A percentile compares a stretch with the other conserved stretches of the same genome.
Conservation (phyloP, 2,329 filamentous ascomycete species). For the Colletotrichum musae region DNA sequence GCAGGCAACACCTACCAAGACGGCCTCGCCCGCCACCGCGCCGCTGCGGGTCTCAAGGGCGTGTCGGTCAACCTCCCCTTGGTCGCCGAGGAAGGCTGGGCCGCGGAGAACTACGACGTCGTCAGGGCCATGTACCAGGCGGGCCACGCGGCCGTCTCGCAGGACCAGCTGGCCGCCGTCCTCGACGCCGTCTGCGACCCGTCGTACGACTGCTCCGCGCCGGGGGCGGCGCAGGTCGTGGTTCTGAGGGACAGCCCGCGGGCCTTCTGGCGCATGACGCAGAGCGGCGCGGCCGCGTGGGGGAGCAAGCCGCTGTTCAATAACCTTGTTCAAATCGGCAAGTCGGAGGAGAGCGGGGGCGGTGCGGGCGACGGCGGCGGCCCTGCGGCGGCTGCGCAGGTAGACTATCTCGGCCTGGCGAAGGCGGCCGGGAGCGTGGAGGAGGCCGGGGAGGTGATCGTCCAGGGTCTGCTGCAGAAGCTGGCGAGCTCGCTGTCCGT, state of each 20-base stretch:
- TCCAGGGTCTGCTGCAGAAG: conserved; percentile 16
- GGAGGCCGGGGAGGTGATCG: conserved; percentile 11
- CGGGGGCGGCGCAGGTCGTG: conserved; percentile 9
- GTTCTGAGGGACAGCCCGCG: neutral
- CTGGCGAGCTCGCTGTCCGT: conserved; percentile 17
- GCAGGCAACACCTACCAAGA: conserved; percentile 68
- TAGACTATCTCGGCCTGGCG: conserved; percentile 12
- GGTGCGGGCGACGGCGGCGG: neutral
- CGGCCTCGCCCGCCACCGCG: conserved; percentile 49
- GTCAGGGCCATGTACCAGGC: neutral
- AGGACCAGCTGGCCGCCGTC: conserved; percentile 8
- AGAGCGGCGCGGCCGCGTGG: neutral
- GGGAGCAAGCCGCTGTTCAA: conserved; percentile 17
- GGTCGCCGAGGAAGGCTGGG: conserved; percentile 4
- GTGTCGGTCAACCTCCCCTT: conserved; percentile 18
- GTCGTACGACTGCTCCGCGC: neutral
- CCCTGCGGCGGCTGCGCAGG: neutral
- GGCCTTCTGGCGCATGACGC: conserved; percentile 5
- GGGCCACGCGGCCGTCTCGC: neutral
- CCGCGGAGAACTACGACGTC: neutral
- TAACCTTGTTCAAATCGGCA: conserved; percentile 3
- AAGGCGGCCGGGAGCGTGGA: neutral
- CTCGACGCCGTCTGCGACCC: conserved; percentile 9
- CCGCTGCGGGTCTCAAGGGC: neutral
- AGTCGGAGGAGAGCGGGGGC: neutral